Conservation (phyloP, 768 basidiomycete genomes). For the Leccinum arenicola region DNA sequence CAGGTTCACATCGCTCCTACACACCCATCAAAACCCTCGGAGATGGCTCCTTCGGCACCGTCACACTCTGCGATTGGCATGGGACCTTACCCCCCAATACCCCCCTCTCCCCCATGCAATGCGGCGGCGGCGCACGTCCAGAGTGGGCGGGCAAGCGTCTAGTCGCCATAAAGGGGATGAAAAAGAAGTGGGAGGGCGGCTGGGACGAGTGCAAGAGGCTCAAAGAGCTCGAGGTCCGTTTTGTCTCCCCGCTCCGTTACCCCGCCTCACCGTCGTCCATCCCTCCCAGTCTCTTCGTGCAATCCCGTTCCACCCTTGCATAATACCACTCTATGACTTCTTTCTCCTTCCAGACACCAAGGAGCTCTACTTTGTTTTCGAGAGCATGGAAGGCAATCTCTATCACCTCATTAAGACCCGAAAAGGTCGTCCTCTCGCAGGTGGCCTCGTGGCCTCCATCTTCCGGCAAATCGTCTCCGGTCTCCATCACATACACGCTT, state of each 20-base stretch:
- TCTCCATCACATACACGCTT: conserved; percentile 85
- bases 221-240: conserved; percentile 89
- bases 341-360: conserved; percentile 95
- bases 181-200: conserved; percentile 94
- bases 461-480: conserved; percentile 91
- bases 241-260: conserved; percentile 12
- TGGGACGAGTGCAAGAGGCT: conserved; percentile 96
- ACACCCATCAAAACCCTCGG: conserved; percentile 96
- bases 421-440: conserved; percentile 92
- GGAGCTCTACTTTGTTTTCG: conserved; percentile 99
- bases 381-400: conserved; percentile 99
- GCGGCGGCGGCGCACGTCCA: conserved; percentile 85
- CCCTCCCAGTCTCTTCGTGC: conserved; percentile 80
- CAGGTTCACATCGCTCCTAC: conserved; percentile 85
- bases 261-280: conserved; percentile 14
- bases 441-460: conserved; percentile 92
- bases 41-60: conserved; percentile 97
- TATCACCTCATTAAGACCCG: conserved; percentile 99
- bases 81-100: conserved; percentile 90
- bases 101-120: conserved; percentile 92
- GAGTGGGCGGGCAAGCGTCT: conserved; percentile 94
- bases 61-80: conserved; percentile 99
- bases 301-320: conserved; percentile 93
- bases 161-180: conserved; percentile 98
- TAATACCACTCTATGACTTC: conserved; percentile 98